phyloP scores from a whole-genome alignment of 2,329 filamentous ascomycete species.

The Tolypocladium ovalisporum region DNA sequence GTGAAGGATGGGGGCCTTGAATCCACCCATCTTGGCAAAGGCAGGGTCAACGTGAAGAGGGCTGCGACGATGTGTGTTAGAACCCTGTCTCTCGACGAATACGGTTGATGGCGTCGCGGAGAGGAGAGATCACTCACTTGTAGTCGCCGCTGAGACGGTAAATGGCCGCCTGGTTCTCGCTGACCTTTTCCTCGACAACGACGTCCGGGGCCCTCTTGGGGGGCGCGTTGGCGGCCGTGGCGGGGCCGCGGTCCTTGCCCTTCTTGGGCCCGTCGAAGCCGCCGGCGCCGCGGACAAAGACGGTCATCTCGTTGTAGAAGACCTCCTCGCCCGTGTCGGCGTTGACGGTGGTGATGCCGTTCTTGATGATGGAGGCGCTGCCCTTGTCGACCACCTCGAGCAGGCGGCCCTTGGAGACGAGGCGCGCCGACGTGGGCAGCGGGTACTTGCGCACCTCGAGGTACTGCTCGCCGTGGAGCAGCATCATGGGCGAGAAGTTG shows the following conservation, averaged over 20 bases:
- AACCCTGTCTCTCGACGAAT: not conserved
- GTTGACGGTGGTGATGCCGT: slow-evolving; percentile 71
- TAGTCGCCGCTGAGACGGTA: slow-evolving; percentile 92
- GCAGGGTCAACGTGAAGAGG: slow-evolving; percentile 90
- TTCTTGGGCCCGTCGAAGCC: slow-evolving; percentile 81
- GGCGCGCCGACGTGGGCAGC: slow-evolving; percentile 71
- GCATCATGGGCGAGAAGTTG: slow-evolving; percentile 98
- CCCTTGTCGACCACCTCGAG: slow-evolving; percentile 97
- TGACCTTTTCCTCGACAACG: slow-evolving; percentile 76
- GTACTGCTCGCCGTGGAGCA: slow-evolving; percentile 97
- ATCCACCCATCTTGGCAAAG: slow-evolving; percentile 91
- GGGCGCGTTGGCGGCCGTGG: slow-evolving; percentile 68
- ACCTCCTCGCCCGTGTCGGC: slow-evolving; percentile 77
- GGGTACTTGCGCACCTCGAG: slow-evolving; percentile 90
- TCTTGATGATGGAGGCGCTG: slow-evolving; percentile 72
- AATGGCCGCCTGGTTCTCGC: slow-evolving; percentile 81
- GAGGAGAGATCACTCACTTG: slow-evolving; percentile 45
- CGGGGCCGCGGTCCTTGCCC: slow-evolving; percentile 64
- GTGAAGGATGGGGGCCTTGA: slow-evolving; percentile 89
- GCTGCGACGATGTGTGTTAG: slow-evolving; percentile 19
- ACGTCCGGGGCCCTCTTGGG: slow-evolving; percentile 69
- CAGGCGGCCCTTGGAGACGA: slow-evolving; percentile 66
- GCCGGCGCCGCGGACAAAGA: slow-evolving; percentile 84
- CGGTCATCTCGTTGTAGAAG: slow-evolving; percentile 94
- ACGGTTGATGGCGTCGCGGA: not conserved